Percentiles rank a stretch among this genome's conserved stretches.
phyloP scores from a whole-genome alignment of 2,329 filamentous ascomycete genomes.

The Stachybotrys echinatus region DNA sequence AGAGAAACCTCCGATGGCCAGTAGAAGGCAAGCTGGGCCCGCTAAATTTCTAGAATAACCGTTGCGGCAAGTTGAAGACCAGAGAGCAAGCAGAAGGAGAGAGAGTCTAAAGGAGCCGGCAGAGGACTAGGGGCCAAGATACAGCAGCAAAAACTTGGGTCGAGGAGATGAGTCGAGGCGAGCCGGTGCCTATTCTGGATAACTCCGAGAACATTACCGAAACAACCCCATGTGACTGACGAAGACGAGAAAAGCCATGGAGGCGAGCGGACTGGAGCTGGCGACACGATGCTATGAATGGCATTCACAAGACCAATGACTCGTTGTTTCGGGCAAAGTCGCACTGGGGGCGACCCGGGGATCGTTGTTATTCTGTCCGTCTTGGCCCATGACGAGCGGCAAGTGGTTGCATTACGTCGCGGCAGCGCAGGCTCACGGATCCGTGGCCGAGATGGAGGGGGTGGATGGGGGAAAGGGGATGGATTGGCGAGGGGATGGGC shows the following conservation, averaged over 20 bases:
- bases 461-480: not conserved
- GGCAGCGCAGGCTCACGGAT: not conserved
- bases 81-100: not conserved
- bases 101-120: not conserved
- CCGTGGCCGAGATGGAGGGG: not conserved
- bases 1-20: not conserved
- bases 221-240: not conserved
- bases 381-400: not conserved
- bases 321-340: not conserved
- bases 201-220: not conserved
- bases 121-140: not conserved
- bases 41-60: not conserved
- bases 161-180: not conserved
- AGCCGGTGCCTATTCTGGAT: not conserved
- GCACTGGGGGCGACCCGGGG: not conserved
- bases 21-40: not conserved
- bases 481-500: not conserved
- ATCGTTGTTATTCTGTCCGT: not conserved
- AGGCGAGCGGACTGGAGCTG: not conserved
- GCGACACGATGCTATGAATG: not conserved
- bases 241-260: not conserved
- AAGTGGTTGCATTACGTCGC: not conserved
- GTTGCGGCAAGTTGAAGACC: not conserved
- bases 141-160: not conserved
- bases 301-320: not conserved